Percentiles rank a stretch among this genome's conserved stretches.
These are phyloP conservation scores for Colletotrichum navitas DNA, from an alignment of 2,329 filamentous ascomycete genomes.

Conservation along the genomic window DNA sequence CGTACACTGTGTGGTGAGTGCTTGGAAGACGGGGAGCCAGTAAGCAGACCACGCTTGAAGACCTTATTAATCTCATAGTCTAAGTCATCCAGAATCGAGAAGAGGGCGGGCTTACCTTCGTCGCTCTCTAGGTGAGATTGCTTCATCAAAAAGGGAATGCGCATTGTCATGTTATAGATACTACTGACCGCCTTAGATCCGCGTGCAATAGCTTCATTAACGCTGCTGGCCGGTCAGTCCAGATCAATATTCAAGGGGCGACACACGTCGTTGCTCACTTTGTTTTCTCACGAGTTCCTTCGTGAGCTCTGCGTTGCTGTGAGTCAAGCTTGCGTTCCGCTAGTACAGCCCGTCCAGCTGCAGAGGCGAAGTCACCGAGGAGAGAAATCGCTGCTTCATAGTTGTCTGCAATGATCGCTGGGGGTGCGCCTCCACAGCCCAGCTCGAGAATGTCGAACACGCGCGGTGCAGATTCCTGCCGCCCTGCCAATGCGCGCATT, in stretches of 20 bases:
- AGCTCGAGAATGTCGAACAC: conserved; percentile 91
- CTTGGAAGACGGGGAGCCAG: conserved; percentile 94
- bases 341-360: conserved; percentile 78
- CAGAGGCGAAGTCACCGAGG: conserved; percentile 89
- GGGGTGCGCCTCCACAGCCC: conserved; percentile 78
- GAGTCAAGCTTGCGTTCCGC: conserved; percentile 77
- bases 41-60: conserved; percentile 92
- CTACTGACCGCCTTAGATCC: conserved; percentile 85
- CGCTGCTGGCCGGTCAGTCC: conserved; percentile 8
- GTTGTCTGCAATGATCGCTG: conserved; percentile 93
- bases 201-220: conserved; percentile 76
- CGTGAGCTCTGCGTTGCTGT: conserved; percentile 50
- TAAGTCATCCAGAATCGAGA: background rate
- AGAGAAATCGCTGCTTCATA: conserved; percentile 89
- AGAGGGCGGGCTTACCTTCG: conserved; percentile 69
- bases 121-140: conserved; percentile 91
- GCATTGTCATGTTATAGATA: conserved; percentile 83
- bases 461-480: conserved; percentile 77
- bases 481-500: conserved; percentile 78
- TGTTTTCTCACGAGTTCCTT: conserved; percentile 65
- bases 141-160: conserved; percentile 88
- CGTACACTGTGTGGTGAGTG: conserved; percentile 88
- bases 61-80: conserved; percentile 45
- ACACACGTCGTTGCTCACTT: conserved; percentile 59
- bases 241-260: conserved; percentile 47